Evolutionary conservation across 257 asterid species (phyloP).

Genomic region (Solanum chilense): DNA sequence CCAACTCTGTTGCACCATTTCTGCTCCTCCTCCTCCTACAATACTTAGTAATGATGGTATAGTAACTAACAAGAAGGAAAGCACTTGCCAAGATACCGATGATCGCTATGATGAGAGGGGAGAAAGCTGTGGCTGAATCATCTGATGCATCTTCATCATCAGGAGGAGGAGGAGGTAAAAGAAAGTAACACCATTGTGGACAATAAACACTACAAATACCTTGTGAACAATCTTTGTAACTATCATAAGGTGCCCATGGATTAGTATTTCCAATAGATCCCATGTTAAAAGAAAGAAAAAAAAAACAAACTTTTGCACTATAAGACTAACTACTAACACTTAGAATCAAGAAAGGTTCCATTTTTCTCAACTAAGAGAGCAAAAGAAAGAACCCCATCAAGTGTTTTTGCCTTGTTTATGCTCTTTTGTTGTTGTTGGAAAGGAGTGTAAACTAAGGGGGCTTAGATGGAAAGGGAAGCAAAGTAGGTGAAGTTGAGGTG

Average conservation of each 20-base stretch:
- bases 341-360: not conserved
- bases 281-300: slow-evolving; percentile 13
- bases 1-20: slow-evolving; percentile 1
- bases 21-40: slow-evolving; percentile 32
- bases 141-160: slow-evolving; percentile 8
- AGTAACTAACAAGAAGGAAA: slow-evolving; percentile 56
- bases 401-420: not conserved
- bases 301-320: not conserved
- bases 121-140: slow-evolving; percentile 29
- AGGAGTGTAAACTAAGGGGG: slow-evolving; percentile 12
- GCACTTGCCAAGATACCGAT: slow-evolving; percentile 55
- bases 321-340: not conserved
- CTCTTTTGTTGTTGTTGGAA: not conserved
- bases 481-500: slow-evolving; percentile 15
- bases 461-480: slow-evolving; percentile 40
- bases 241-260: slow-evolving; percentile 47
- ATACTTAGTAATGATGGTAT: slow-evolving; percentile 50
- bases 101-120: slow-evolving; percentile 63
- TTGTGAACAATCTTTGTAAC: slow-evolving; percentile 53
- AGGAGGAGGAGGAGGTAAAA: slow-evolving; percentile 77
- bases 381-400: slow-evolving; percentile 1
- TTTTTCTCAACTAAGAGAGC: not conserved
- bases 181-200: slow-evolving; percentile 71
- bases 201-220: slow-evolving; percentile 77
- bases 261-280: slow-evolving; percentile 40